Percentiles rank a stretch among this genome's conserved stretches.
Evolutionary conservation across 2,329 filamentous ascomycete genomes (phyloP).

Genomic region (Alternaria arborescens): DNA sequence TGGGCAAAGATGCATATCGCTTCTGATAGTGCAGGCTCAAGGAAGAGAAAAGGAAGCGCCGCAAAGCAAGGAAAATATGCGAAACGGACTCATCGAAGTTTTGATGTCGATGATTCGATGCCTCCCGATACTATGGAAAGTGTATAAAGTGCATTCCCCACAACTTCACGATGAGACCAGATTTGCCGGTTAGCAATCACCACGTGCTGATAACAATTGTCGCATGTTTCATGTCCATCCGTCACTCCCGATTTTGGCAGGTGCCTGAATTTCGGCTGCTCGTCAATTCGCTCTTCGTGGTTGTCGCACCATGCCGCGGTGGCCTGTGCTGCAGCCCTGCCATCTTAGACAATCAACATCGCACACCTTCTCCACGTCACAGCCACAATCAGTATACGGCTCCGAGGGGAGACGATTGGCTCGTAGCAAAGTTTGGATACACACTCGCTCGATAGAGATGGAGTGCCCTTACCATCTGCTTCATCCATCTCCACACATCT

Average conservation of each 20-base stretch:
- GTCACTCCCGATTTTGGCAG: conserved; percentile 2
- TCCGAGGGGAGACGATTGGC: background rate
- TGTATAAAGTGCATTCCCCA: conserved; percentile 13
- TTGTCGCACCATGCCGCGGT: conserved; percentile 28
- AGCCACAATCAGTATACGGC: background rate
- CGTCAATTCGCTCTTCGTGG: conserved; percentile 15
- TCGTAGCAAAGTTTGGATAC: background rate
- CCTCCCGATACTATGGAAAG: conserved; percentile 47
- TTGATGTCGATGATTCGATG: conserved; percentile 29
- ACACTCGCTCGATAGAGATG: background rate
- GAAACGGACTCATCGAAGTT: conserved; percentile 23
- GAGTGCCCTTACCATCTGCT: background rate
- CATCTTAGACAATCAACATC: conserved; percentile 22
- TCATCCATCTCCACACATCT: background rate
- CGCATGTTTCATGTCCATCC: background rate
- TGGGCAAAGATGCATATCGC: conserved; percentile 80
- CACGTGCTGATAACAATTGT: background rate
- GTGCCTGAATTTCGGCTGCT: conserved; percentile 36
- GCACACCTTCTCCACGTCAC: background rate
- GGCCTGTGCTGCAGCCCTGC: conserved; percentile 38
- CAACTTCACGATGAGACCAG: background rate
- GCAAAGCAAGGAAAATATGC: conserved; percentile 4
- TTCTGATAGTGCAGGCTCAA: conserved; percentile 18
- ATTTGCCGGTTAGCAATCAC: conserved; percentile 10
- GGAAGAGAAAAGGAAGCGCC: conserved; percentile 32